phyloP scores from a whole-genome alignment of 2,329 filamentous ascomycete genomes.

The Torrubiella hemipterigena region DNA sequence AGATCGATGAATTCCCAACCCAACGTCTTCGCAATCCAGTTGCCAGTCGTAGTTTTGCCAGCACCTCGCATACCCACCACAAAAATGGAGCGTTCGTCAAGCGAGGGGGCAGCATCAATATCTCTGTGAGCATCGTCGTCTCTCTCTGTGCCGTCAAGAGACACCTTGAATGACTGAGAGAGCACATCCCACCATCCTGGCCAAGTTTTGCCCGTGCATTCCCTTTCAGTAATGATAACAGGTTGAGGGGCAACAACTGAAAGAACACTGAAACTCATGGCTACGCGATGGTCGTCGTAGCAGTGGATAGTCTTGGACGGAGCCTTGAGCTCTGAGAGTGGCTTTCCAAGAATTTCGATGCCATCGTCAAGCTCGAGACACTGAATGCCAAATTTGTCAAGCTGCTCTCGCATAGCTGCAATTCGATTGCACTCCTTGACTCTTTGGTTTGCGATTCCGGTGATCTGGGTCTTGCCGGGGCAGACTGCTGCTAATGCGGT shows the following conservation, averaged over 20 bases:
- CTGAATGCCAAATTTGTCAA: conserved; percentile 82
- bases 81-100: conserved; percentile 59
- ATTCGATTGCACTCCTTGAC: conserved; percentile 99
- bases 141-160: conserved; percentile 62
- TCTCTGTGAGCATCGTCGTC: conserved; percentile 9
- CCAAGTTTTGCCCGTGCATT: conserved; percentile 96
- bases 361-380: conserved; percentile 88
- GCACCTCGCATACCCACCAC: conserved; percentile 96
- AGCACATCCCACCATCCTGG: conserved; percentile 96
- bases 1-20: conserved; percentile 74
- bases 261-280: conserved; percentile 95
- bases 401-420: conserved; percentile 84
- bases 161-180: conserved; percentile 63
- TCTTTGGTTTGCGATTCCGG: conserved; percentile 91
- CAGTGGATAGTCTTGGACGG: conserved; percentile 67
- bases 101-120: conserved; percentile 1
- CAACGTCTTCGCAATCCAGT: conserved; percentile 68
- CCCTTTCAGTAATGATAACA: conserved; percentile 73
- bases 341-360: conserved; percentile 57
- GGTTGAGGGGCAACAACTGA: conserved; percentile 58
- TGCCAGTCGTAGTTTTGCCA: conserved; percentile 87
- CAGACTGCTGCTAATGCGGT: conserved; percentile 88
- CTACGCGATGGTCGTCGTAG: conserved; percentile 95
- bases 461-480: conserved; percentile 70
- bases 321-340: conserved; percentile 32